A percentile compares a stretch with the other conserved stretches of the same genome.
phyloP scores from a whole-genome alignment of 2,329 filamentous ascomycete species.

The Pseudocercospora fijiensis region DNA sequence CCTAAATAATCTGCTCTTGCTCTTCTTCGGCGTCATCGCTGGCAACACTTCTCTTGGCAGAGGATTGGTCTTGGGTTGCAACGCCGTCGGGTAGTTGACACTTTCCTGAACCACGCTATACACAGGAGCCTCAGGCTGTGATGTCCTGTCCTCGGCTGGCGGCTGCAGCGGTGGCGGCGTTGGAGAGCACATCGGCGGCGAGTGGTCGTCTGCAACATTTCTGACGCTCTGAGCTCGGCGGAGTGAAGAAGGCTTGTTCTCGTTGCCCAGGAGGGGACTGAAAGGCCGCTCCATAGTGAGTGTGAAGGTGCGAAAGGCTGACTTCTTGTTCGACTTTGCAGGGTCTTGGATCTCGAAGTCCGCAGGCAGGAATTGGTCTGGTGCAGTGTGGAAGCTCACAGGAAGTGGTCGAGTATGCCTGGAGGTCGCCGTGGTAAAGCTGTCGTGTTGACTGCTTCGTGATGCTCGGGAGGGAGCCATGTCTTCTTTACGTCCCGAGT shows the following conservation, averaged over 20 bases:
- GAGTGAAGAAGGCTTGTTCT: slow-evolving; percentile 28
- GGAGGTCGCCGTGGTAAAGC: slow-evolving; percentile 15
- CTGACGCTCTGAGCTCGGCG: slow-evolving; percentile 36
- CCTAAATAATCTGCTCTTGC: slow-evolving; percentile 31
- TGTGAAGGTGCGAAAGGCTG: slow-evolving; percentile 34
- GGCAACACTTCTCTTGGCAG: slow-evolving; percentile 6
- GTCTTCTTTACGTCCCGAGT: slow-evolving; percentile 34
- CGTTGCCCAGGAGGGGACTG: slow-evolving; percentile 30
- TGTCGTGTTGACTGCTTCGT: slow-evolving; percentile 15
- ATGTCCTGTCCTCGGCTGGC: slow-evolving; percentile 1
- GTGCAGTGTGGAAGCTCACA: slow-evolving; percentile 51
- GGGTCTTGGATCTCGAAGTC: slow-evolving; percentile 47
- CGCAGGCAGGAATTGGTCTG: slow-evolving; percentile 49
- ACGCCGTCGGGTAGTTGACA: slow-evolving; percentile 21
- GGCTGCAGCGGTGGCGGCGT: neutral
- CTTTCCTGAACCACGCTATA: slow-evolving; percentile 30
- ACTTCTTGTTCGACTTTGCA: slow-evolving; percentile 30
- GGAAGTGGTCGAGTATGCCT: slow-evolving; percentile 24
- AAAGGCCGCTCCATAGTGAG: slow-evolving; percentile 40
- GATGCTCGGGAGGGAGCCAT: slow-evolving; percentile 21
- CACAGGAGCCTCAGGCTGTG: slow-evolving; percentile 12
- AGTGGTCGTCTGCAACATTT: slow-evolving; percentile 17
- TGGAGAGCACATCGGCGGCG: slow-evolving; percentile 6
- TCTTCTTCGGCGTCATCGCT: slow-evolving; percentile 28
- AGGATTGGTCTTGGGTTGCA: slow-evolving; percentile 17